These are phyloP conservation scores for Nicotiana obtusifolia DNA, from an alignment of 257 asterid genomes.

Conservation along the genomic window DNA sequence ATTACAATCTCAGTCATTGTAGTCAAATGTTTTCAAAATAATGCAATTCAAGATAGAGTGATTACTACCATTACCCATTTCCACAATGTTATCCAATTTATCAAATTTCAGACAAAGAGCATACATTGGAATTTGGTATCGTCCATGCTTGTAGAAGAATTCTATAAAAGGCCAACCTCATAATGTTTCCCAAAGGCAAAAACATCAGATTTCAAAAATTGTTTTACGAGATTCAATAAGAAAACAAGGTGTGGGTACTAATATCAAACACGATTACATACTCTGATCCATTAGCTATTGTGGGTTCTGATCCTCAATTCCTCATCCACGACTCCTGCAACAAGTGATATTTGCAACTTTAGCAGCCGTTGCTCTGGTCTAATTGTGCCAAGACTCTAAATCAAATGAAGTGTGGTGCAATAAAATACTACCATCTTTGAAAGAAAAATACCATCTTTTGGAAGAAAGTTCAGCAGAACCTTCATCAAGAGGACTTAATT, in stretches of 20 bases:
- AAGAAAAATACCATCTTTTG: neutral
- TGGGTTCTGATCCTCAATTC: neutral
- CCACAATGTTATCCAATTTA: neutral
- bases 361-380: neutral
- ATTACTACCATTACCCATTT: neutral
- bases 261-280: neutral
- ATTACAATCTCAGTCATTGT: neutral
- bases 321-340: neutral
- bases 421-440: neutral
- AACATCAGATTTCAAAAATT: neutral
- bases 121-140: neutral
- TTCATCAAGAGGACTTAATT: neutral
- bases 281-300: conserved; percentile 2
- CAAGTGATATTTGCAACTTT: conserved; percentile 4
- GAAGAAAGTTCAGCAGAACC: conserved; percentile 3
- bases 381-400: neutral
- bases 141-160: neutral
- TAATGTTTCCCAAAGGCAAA: neutral
- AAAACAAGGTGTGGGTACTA: neutral
- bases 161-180: neutral
- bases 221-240: neutral
- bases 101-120: neutral
- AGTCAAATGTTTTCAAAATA: neutral
- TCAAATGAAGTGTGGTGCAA: neutral
- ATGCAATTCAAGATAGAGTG: neutral